Evolutionary conservation across 2,329 filamentous ascomycete genomes (phyloP), one percentile per base, ranked within the genome.

Genomic region (Colletotrichum cuscutae): DNA sequence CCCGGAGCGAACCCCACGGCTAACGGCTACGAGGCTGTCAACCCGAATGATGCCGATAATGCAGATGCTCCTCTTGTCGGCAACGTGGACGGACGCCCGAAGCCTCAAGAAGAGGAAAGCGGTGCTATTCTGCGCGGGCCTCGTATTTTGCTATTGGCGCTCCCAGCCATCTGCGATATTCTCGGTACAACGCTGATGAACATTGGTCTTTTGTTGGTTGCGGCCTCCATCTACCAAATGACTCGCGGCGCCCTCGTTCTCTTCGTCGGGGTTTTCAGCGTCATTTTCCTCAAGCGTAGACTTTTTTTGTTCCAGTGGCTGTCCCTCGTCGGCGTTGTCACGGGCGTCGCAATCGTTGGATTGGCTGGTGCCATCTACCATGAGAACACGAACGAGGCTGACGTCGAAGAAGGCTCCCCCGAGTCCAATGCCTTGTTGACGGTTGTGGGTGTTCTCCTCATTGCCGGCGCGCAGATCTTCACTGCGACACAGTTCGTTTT

Each of bases 151-250:
- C 83, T 98, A 35, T 89, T 99, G 66, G 92, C 95, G 8, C 86
- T 97, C 12, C 97, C 97, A 1, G 94, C 97, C 54, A 93, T 95
- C 79, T 98, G 95, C 84, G 97, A 99, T 81, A 98, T 98, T 76
- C 91, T 94, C 28, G 97, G 95, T 60, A 99, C 97, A 5, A 99
- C 97, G 4, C 89, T 98, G 68, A 98, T 99, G 95, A 99, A 99
- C 80, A 94, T 95, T 5, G 97, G 97, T 4, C 87, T 99, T 76
- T 88, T 98, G 61, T 95, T 98, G 80, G 95, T 98, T 28, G 97
- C 94, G 13, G 95, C 97, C 1, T 97, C 94, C 73, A 98, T 99
- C 79, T 99, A 98, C 84, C 97, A 99, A 84, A 99, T 99, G 97
- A 98, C 96, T 1, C 89, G 97, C 72, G 97, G 97, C 9, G 97